Conservation (phyloP, 345 rosid species). For the Clausena lansium region DNA sequence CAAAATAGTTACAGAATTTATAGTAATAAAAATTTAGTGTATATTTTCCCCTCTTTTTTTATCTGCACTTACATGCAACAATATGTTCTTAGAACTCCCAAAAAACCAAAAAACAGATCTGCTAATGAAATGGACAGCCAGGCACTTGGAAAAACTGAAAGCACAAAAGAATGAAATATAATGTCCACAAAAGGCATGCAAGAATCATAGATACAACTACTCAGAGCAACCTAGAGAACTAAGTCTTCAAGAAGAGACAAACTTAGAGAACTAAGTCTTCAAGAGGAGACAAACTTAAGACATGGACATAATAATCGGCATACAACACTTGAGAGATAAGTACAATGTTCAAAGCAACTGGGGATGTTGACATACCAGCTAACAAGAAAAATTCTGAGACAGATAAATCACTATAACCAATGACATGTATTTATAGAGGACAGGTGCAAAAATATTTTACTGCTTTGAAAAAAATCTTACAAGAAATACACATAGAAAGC, state of each 20-base stretch:
- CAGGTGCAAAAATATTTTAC: neutral
- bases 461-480: neutral
- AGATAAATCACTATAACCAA: neutral
- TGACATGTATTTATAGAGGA: neutral
- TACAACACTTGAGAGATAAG: slow-evolving; percentile 8
- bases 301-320: slow-evolving; percentile 2
- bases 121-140: neutral
- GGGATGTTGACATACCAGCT: neutral
- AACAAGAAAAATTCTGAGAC: neutral
- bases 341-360: neutral
- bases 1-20: neutral
- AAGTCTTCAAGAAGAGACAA: slow-evolving; percentile 1
- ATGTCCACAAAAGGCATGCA: neutral
- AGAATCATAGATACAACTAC: neutral
- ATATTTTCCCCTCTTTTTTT: neutral
- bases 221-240: neutral
- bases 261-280: too few species aligned
- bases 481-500: neutral
- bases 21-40: slow-evolving; percentile 7
- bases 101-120: too few species aligned
- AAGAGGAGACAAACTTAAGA: too few species aligned
- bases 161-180: neutral
- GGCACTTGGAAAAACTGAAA: neutral
- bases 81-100: neutral
- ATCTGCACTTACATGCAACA: neutral